Percentiles rank a stretch among this genome's conserved stretches.
Evolutionary conservation across 2,329 filamentous ascomycete genomes (phyloP).

Genomic region (Ascochyta fabae): DNA sequence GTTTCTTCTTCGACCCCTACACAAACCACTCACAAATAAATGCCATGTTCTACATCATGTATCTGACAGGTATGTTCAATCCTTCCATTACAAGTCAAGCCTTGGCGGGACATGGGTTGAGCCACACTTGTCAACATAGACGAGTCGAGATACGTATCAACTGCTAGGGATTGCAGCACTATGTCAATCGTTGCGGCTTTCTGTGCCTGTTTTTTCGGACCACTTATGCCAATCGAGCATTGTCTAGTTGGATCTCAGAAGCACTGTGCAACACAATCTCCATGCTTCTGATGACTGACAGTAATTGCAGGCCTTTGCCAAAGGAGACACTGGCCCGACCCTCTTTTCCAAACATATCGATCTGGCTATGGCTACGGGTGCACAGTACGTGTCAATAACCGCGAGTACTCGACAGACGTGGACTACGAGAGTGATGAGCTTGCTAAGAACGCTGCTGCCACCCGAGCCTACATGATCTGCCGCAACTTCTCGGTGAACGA

Average conservation of each 20-base stretch:
- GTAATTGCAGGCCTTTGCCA: constrained; percentile 79
- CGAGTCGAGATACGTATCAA: constrained; percentile 2
- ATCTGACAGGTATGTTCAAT: constrained; percentile 50
- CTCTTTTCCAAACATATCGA: constrained; percentile 82
- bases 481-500: constrained; percentile 97
- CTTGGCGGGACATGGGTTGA: background rate
- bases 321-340: constrained; percentile 91
- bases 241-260: background rate
- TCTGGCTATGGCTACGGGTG: constrained; percentile 81
- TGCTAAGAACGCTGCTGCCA: constrained; percentile 91
- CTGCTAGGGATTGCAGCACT: background rate
- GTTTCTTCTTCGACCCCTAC: constrained; percentile 32
- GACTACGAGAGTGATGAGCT: constrained; percentile 81
- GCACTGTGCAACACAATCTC: background rate
- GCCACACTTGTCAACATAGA: background rate
- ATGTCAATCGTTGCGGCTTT: background rate
- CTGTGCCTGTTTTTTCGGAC: background rate
- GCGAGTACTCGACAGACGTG: constrained; percentile 92
- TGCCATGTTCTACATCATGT: constrained; percentile 54
- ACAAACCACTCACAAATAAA: constrained; percentile 17
- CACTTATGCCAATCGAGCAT: background rate
- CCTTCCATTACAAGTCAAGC: background rate
- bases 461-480: constrained; percentile 97
- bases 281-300: constrained; percentile 29
- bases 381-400: constrained; percentile 92